These are phyloP conservation scores for Nemania sp. DNA, from an alignment of 2,329 filamentous ascomycete genomes.

Conservation along the genomic window DNA sequence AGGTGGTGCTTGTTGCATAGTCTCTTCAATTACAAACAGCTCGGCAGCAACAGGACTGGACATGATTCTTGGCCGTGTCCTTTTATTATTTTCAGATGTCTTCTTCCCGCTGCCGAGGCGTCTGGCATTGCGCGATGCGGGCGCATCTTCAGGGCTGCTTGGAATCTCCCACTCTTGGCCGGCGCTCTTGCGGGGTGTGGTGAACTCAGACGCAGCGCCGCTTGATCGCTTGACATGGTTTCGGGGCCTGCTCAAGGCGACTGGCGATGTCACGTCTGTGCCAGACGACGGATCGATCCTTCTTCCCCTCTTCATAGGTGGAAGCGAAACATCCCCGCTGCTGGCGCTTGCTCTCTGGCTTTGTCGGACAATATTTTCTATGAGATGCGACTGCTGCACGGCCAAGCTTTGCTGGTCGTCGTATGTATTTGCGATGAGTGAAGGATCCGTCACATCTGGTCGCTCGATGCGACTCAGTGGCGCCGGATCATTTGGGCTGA, in stretches of 20 bases:
- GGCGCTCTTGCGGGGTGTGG: constrained; percentile 36
- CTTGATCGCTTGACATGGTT: constrained; percentile 28
- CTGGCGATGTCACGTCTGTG: constrained; percentile 38
- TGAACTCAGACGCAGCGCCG: constrained; percentile 34
- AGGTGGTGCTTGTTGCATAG: background rate
- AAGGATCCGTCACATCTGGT: constrained; percentile 36
- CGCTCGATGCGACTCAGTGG: constrained; percentile 22
- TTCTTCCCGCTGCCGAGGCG: constrained; percentile 24
- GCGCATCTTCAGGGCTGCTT: constrained; percentile 36
- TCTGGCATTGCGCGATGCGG: constrained; percentile 14
- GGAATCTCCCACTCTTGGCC: constrained; percentile 42
- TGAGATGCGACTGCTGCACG: constrained; percentile 37
- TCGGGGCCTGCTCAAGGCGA: constrained; percentile 22
- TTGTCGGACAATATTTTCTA: constrained; percentile 42
- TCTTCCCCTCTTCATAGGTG: constrained; percentile 31
- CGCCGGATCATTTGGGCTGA: constrained; percentile 34
- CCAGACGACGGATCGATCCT: constrained; percentile 35
- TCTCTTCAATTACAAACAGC: constrained; percentile 24
- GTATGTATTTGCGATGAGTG: constrained; percentile 38
- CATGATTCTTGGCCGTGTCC: constrained; percentile 13
- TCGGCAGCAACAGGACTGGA: constrained; percentile 22
- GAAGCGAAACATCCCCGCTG: constrained; percentile 38
- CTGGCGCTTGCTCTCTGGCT: constrained; percentile 41
- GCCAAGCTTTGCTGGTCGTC: constrained; percentile 35
- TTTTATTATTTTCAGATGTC: constrained; percentile 30